phyloP scores from a whole-genome alignment of 2,329 filamentous ascomycete genomes.

The Aureobasidium sp. region DNA sequence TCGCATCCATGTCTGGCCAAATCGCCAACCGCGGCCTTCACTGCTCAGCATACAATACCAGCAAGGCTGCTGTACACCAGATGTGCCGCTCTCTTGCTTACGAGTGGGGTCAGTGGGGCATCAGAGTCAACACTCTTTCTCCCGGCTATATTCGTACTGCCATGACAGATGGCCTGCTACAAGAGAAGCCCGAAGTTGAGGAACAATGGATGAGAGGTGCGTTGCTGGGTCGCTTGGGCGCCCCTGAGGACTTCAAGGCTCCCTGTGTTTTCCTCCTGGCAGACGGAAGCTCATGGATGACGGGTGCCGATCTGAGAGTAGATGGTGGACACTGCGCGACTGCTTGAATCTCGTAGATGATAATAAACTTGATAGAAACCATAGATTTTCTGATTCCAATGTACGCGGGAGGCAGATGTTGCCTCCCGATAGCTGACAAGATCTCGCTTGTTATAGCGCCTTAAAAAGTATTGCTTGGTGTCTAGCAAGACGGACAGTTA shows the following conservation, averaged over 20 bases:
- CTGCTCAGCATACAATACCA: conserved; percentile 20
- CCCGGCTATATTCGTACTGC: conserved; percentile 30
- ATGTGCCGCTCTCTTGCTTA: conserved; percentile 32
- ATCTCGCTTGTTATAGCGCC: too few species aligned
- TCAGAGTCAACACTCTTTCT: conserved; percentile 28
- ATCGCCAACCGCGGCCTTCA: conserved; percentile 60
- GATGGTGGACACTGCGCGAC: conserved; percentile 60
- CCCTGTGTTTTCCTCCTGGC: conserved; percentile 62
- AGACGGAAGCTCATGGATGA: conserved; percentile 65
- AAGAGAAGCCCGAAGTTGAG: conserved; percentile 44
- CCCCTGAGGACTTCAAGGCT: conserved; percentile 54
- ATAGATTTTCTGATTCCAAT: neutral
- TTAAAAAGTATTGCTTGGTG: neutral
- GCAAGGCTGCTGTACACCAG: conserved; percentile 28
- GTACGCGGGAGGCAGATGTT: neutral
- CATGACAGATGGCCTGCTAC: conserved; percentile 30
- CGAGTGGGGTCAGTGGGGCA: conserved; percentile 27
- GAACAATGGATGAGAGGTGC: conserved; percentile 49
- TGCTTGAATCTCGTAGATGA: conserved; percentile 18
- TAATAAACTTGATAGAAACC: neutral
- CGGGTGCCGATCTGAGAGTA: conserved; percentile 60
- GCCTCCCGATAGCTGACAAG: too few species aligned
- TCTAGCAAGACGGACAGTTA: neutral
- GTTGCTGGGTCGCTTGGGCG: conserved; percentile 48
- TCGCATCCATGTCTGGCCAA: conserved; percentile 65